Evolutionary conservation across 2,329 filamentous ascomycete species (phyloP).

Genomic region (Colletotrichum camelliae): DNA sequence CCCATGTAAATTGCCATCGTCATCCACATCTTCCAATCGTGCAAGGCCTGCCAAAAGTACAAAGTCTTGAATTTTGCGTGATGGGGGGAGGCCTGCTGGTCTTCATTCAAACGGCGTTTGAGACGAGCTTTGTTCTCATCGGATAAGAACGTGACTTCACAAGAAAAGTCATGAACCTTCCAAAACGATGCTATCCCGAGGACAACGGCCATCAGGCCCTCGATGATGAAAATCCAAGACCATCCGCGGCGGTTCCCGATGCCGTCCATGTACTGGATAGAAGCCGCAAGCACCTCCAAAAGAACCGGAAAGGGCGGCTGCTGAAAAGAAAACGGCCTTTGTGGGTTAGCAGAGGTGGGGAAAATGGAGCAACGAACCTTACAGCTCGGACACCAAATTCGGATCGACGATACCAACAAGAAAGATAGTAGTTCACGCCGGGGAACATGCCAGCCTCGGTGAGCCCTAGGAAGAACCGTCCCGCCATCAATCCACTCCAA

Average conservation of each 20-base stretch:
- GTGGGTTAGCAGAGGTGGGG: neutral
- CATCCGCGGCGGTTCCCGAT: conserved; percentile 62
- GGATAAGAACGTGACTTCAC: conserved; percentile 75
- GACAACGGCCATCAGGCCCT: conserved; percentile 73
- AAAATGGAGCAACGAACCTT: neutral
- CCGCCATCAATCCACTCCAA: conserved; percentile 69
- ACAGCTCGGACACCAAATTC: conserved; percentile 79
- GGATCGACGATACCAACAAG: conserved; percentile 81
- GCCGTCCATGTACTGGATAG: conserved; percentile 73
- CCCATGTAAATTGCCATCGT: conserved; percentile 83
- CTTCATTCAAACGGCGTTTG: conserved; percentile 70
- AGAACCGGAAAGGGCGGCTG: conserved; percentile 78
- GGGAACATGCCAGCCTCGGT: conserved; percentile 79
- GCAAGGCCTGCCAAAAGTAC: conserved; percentile 75
- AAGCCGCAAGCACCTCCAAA: conserved; percentile 77
- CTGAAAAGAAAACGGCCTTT: conserved; percentile 79
- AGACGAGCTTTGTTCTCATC: conserved; percentile 74
- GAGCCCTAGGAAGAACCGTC: conserved; percentile 74
- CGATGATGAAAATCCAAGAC: conserved; percentile 72
- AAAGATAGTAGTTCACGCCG: conserved; percentile 80
- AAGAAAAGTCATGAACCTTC: conserved; percentile 84
- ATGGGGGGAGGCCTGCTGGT: conserved; percentile 76
- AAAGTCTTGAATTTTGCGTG: conserved; percentile 77
- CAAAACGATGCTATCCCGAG: conserved; percentile 74
- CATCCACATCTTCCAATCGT: conserved; percentile 85